Evolutionary conservation across 352 stramenopile genomes (phyloP), one percentile per base, ranked within the genome.

Genomic region (Pythium sp.): DNA sequence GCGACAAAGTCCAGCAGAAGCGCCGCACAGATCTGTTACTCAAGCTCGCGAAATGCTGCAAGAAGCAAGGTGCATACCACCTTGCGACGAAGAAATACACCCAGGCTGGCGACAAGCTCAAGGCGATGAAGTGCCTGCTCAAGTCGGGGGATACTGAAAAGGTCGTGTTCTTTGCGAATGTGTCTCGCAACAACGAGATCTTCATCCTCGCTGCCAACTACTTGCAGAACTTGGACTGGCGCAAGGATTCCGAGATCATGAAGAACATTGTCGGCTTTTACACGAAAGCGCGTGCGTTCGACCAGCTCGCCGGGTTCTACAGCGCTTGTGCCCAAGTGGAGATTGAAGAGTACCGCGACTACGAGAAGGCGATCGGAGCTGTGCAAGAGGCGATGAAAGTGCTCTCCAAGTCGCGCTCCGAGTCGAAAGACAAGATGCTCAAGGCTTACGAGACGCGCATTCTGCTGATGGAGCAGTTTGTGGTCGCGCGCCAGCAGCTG

Each of bases 41-140:
- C n/a, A 91, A 96, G 68, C 77, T 99, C 18, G 96, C 94, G 9
- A 96, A 95, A 55, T 91, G 78, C 69, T 97, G 90, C 72, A 97
- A 98, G 68, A 90, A 97, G 38, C 96, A 99, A 75, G 85, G 90
- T 5, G 85, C 88, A 60, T 98, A 95, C 72, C 90, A 97, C 59
- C 71, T 98, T 36, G 96, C 96, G 20, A 98, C 91, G 38, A 98
- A 98, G 67, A 98, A 98, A 65, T 99, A 98, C 75, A 98, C 95
- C 0, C 90, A 98, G 69, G 94, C 94, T 1, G 94, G 93, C 15
- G 86, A 98, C 62, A 94, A 93, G 22, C 73, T 97, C 24, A 90
- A 96, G 62, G 96, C 94, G 18, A 97, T 99, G 82, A 98, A 98
- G 72, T 98, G 95, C 68, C 74, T 99, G 61, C 80, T 99, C 60